Evolutionary conservation across 768 basidiomycete genomes (phyloP), one percentile per base, ranked within the genome.

Genomic region (Pleurotus platypus): DNA sequence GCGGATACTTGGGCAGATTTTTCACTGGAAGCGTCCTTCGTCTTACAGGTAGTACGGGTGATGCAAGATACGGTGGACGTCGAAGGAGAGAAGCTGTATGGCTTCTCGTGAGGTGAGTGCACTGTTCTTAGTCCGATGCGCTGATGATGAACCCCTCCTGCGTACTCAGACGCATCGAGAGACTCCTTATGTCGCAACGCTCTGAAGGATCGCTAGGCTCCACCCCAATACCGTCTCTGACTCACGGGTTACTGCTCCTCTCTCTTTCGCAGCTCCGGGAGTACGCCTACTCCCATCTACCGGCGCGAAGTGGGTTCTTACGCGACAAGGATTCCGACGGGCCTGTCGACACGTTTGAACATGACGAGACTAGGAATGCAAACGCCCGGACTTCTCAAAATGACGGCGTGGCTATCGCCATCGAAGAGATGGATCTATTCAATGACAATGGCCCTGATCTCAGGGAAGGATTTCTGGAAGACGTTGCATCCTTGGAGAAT

Each of bases 391-490:
- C 8, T 9, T 30, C 30, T 11, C 30, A 6, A 1, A 30, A 35
- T 50, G 30, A n/a, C 16, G 26, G 30, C 16, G 8, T 11, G 16
- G 20, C 26, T n/a, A 35, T n/a, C 15, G 27, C 13, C 24, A 37
- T 37, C 12, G 51, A 24, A 15, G 51, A 53, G 15, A 43, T 43
- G 15, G 42, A 43, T 43, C 1, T 43, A 15, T 39, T 42, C 37
- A 22, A 18, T 24, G 51, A 40, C 22, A 40, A 18, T 24, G 38
- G 51, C n/a, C 18, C 38, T 38, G 76, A 80, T 24, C 72, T 89
- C n/a, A 79, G 83, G 13, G 82, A 87, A 57, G 87, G 86, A 1
- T 96, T 97, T 70, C 70, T 98, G 60, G 87, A 90, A 54, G 95
- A 98, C 64, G 81, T 97, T 0, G 75, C 78, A 27, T 87, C 93